Conservation (phyloP, 805 yeast species). For the Scheffersomyces spartinae region DNA sequence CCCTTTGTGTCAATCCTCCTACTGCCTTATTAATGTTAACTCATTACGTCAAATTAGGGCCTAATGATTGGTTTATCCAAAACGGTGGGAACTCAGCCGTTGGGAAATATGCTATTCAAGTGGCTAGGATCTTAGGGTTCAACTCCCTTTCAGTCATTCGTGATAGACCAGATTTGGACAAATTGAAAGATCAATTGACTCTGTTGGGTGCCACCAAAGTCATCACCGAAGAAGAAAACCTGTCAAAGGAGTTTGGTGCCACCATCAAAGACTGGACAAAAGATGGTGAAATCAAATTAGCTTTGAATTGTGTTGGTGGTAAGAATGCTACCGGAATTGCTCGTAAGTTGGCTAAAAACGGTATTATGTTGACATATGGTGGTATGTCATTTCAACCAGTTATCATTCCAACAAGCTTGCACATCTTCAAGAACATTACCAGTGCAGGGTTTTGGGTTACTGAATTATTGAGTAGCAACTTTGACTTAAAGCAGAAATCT, state of each 20-base stretch:
- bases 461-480: slow-evolving; percentile 25
- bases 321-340: slow-evolving; percentile 72
- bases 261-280: slow-evolving; percentile 44
- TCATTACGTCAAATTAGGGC: slow-evolving; percentile 45
- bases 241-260: slow-evolving; percentile 52
- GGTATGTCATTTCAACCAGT: slow-evolving; percentile 98
- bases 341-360: slow-evolving; percentile 65
- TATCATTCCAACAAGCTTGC: slow-evolving; percentile 75
- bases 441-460: slow-evolving; percentile 94
- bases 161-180: slow-evolving; percentile 70
- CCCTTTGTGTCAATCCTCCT: slow-evolving; percentile 83
- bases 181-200: slow-evolving; percentile 38
- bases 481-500: slow-evolving; percentile 23
- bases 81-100: slow-evolving; percentile 96
- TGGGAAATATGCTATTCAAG: slow-evolving; percentile 82
- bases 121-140: slow-evolving; percentile 66
- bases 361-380: slow-evolving; percentile 83
- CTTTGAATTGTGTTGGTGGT: slow-evolving; percentile 91
- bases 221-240: slow-evolving; percentile 78
- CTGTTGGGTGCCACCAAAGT: slow-evolving; percentile 78
- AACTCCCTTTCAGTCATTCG: slow-evolving; percentile 84
- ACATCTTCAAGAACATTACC: slow-evolving; percentile 80
- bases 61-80: slow-evolving; percentile 88
- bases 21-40: slow-evolving; percentile 87
- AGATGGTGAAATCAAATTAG: slow-evolving; percentile 54